Percentiles rank a stretch among this genome's conserved stretches.
phyloP scores from a whole-genome alignment of 164 flowering plant genomes.

The Tetrastigma voinierianum region DNA sequence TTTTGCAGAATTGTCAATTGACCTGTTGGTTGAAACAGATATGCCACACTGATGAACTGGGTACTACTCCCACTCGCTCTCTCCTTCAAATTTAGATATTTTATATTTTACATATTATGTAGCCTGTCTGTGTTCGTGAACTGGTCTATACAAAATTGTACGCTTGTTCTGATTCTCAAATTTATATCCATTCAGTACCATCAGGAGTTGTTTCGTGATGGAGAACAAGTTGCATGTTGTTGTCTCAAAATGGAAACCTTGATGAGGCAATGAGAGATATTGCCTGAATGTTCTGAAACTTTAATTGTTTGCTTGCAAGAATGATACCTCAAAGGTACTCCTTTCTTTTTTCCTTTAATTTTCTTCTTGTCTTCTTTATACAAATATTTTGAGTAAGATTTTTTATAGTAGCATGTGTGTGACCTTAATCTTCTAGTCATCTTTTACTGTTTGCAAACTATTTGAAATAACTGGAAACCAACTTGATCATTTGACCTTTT shows the following conservation, averaged over 20 bases:
- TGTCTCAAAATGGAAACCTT: conserved; percentile 79
- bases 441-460: too few species aligned
- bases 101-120: neutral
- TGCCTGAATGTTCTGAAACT: conserved; percentile 82
- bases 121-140: neutral
- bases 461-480: too few species aligned
- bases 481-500: too few species aligned
- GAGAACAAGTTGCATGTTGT: conserved; percentile 91
- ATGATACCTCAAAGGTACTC: conserved; percentile 89
- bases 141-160: neutral
- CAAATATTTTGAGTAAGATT: too few species aligned
- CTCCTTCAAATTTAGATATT: neutral
- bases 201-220: conserved; percentile 86
- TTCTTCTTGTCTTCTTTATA: neutral
- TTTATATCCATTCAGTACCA: conserved; percentile 60
- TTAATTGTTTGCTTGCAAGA: conserved; percentile 66
- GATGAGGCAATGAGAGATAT: conserved; percentile 66
- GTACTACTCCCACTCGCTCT: conserved; percentile 30
- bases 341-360: neutral
- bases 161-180: conserved; percentile 9
- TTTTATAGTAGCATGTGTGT: too few species aligned
- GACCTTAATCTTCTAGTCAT: too few species aligned
- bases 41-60: conserved; percentile 64
- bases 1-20: conserved; percentile 72
- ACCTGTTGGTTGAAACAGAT: conserved; percentile 79